Evolutionary conservation across 2,329 filamentous ascomycete species (phyloP).

Genomic region (Alternaria metachromatica): DNA sequence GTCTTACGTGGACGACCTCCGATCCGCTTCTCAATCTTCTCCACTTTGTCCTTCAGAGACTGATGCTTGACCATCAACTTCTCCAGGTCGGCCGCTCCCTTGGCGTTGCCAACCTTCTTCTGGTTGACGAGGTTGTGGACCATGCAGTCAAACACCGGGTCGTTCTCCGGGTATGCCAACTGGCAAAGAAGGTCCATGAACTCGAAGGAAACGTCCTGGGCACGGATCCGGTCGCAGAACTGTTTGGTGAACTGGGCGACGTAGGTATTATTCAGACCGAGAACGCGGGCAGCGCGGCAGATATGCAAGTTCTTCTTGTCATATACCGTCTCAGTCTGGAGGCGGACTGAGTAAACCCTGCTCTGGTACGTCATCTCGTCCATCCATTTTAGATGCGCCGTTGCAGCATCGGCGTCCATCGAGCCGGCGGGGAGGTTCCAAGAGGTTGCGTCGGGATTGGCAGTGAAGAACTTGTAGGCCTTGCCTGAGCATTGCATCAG

Average conservation of each 20-base stretch:
- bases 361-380: slow-evolving; percentile 28
- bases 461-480: slow-evolving; percentile 28
- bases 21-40: slow-evolving; percentile 13
- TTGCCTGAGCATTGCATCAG: slow-evolving; percentile 37
- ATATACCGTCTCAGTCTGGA: slow-evolving; percentile 19
- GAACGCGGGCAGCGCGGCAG: slow-evolving; percentile 29
- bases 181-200: slow-evolving; percentile 30
- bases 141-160: slow-evolving; percentile 39
- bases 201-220: slow-evolving; percentile 11
- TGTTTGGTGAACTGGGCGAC: slow-evolving; percentile 40
- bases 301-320: slow-evolving; percentile 34
- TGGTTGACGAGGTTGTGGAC: slow-evolving; percentile 31
- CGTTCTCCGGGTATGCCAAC: slow-evolving; percentile 23
- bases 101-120: background rate
- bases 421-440: slow-evolving; percentile 22
- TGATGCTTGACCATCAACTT: slow-evolving; percentile 11
- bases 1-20: background rate
- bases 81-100: slow-evolving; percentile 3
- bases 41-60: slow-evolving; percentile 11
- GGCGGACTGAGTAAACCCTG: slow-evolving; percentile 31
- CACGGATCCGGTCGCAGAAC: slow-evolving; percentile 38
- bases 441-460: slow-evolving; percentile 15
- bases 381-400: slow-evolving; percentile 32
- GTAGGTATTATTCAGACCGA: slow-evolving; percentile 40
- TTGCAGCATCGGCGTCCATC: slow-evolving; percentile 26